phyloP scores from a whole-genome alignment of 2,329 filamentous ascomycete species.

The Microsporum audouinii region DNA sequence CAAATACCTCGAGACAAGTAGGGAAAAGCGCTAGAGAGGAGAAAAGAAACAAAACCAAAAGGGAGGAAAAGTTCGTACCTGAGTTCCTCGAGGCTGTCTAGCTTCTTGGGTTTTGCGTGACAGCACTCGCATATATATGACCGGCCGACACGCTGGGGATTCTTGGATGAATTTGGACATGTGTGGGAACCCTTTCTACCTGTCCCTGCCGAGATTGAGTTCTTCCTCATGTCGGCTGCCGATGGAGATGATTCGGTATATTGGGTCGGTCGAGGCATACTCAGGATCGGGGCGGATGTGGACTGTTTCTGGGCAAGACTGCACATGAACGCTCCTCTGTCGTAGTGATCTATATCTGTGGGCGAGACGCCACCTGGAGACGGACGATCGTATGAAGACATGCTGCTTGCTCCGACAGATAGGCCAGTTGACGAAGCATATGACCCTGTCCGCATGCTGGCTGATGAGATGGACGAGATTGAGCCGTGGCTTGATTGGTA shows the following conservation, averaged over 20 bases:
- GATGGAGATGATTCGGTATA: conserved; percentile 17
- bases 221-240: conserved; percentile 30
- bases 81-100: conserved; percentile 71
- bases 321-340: conserved; percentile 40
- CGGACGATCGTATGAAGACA: conserved; percentile 49
- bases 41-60: too few species aligned
- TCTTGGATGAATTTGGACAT: conserved; percentile 22
- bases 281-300: conserved; percentile 29
- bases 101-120: conserved; percentile 94
- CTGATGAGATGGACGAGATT: conserved; percentile 54
- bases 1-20: background rate
- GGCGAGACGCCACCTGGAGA: conserved; percentile 52
- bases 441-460: conserved; percentile 49
- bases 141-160: conserved; percentile 41
- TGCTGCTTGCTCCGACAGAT: conserved; percentile 51
- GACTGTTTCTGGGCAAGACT: conserved; percentile 33
- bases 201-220: conserved; percentile 34
- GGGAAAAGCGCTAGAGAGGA: background rate
- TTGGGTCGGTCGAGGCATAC: conserved; percentile 27
- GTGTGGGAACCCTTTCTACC: conserved; percentile 31
- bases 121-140: conserved; percentile 81
- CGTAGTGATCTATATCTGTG: conserved; percentile 43
- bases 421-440: conserved; percentile 50
- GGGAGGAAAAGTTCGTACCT: conserved; percentile 47
- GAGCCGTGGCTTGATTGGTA: conserved; percentile 50